These are phyloP conservation scores for Picea engelmannii DNA, from an alignment of 83 land plant genomes.

Conservation along the genomic window DNA sequence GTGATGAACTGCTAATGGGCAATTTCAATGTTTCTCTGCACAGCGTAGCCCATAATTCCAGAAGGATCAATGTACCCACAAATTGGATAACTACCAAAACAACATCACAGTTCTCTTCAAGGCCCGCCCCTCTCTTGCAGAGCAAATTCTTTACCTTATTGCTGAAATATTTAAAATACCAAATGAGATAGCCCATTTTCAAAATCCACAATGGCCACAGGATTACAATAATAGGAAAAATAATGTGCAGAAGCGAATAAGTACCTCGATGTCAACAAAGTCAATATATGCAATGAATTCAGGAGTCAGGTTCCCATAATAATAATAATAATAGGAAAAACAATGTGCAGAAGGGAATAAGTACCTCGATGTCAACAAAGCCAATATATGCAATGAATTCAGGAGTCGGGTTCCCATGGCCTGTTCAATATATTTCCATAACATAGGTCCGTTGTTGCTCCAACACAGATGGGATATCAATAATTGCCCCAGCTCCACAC, in stretches of 20 bases:
- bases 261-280: slow-evolving; percentile 63
- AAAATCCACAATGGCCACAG: no score
- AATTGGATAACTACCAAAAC: no score
- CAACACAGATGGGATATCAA: slow-evolving; percentile 44
- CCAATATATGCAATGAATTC: slow-evolving; percentile 48
- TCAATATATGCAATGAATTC: slow-evolving; percentile 48
- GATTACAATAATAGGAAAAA: background rate
- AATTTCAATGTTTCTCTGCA: no score
- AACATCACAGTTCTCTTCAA: no score
- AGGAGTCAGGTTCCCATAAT: slow-evolving; percentile 29
- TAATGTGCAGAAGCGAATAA: background rate
- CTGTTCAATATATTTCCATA: slow-evolving; percentile 64
- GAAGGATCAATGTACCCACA: no score
- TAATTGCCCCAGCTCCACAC: slow-evolving; percentile 42
- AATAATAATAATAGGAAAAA: background rate
- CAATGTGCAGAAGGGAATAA: background rate
- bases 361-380: slow-evolving; percentile 63
- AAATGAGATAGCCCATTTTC: no score
- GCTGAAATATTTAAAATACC: no score
- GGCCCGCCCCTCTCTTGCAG: no score
- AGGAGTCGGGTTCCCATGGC: slow-evolving; percentile 39
- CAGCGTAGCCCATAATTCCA: no score
- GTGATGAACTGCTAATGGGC: no score
- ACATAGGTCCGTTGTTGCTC: slow-evolving; percentile 28
- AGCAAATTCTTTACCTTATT: no score